Percentiles rank a stretch among this genome's conserved stretches.
Conservation (phyloP, 805 yeast genomes). For the Saccharomycopsis selenospora region DNA sequence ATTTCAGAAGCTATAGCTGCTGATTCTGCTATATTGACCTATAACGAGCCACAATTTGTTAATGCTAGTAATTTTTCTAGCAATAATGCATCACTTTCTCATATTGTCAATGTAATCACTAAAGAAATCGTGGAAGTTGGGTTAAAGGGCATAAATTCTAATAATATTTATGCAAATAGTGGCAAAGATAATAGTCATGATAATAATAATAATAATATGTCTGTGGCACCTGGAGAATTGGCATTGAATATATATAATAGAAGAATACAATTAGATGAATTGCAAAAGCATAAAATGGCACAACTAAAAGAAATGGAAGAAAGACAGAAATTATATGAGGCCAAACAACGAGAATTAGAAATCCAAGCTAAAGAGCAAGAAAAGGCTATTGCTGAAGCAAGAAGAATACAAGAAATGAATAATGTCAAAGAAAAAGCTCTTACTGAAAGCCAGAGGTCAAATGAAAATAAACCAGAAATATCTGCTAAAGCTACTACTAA, state of each 20-base stretch:
- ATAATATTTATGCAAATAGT: not conserved
- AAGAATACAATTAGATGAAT: conserved; percentile 10
- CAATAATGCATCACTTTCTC: not conserved
- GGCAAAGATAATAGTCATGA: not conserved
- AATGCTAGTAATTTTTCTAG: not conserved
- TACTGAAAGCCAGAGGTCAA: no score
- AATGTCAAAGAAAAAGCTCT: no score
- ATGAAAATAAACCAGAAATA: no score
- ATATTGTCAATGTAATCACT: not conserved
- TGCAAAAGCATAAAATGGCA: conserved; percentile 1
- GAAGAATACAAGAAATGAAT: no score
- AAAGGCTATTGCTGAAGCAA: conserved; percentile 4
- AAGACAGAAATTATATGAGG: not conserved
- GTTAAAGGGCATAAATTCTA: not conserved
- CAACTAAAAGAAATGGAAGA: not conserved
- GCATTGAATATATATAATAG: conserved; percentile 12
- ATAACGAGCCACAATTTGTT: not conserved
- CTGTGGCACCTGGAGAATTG: conserved; percentile 6
- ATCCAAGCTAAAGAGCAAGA: not conserved
- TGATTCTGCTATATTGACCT: conserved; percentile 1
- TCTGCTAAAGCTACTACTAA: not conserved
- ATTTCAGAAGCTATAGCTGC: not conserved
- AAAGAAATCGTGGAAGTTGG: not conserved
- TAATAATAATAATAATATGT: not conserved
- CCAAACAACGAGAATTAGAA: not conserved